Base-by-base conservation (phyloP, 768 basidiomycete species). In the Antrodiella citrinella region DNA sequence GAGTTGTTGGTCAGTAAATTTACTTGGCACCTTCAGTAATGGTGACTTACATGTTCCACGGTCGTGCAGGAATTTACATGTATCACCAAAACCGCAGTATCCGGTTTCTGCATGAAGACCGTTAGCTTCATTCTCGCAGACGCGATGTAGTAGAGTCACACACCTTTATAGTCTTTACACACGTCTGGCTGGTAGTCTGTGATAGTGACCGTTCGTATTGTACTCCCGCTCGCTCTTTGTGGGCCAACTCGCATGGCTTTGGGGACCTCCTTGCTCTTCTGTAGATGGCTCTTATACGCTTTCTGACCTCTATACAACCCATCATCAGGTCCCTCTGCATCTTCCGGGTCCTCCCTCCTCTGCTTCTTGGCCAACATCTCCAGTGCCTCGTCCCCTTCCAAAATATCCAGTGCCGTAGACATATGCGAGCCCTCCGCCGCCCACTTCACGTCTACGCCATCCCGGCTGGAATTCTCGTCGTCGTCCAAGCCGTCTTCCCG, bases 91-190 rank as follows among this genome's bases (percentile, higher is more conserved):
- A 19, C 96, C 96, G 67, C 96, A 99, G 65, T 91, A 99, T 0
- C 96, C 96, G 47, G 96, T 99, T 72, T 98, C 95, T 95, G 51
- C 21, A 35, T 3, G 18, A 25, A 30, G n/a, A 39, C 23, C 18
- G 19, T 15, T 12, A 44, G 48, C 45, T n/a, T n/a, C n/a, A 22
- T 48, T 7, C 44, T 4, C 20, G 24, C 35, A 21, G 39, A 47
- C 11, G 30, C 30, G 12, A 2, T 26, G 25, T 2, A 15, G 4
- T 41, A 49, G 47, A 19, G 21, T 19, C 53, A 75, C 84, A 50
- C 54, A 91, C 92, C 92, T 82, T 96, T 97, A 69, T 99, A 99
- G 67, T 98, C 95, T 67, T 99, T 99, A 70, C 95, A 99, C 15
- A 99, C 95, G 62, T 98, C 95, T 2, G 95, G 95, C 66, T 99